Percentiles rank a stretch among this genome's conserved stretches.
Evolutionary conservation across 208 protist species (phyloP).

Genomic region (Trypanosoma melophagium): DNA sequence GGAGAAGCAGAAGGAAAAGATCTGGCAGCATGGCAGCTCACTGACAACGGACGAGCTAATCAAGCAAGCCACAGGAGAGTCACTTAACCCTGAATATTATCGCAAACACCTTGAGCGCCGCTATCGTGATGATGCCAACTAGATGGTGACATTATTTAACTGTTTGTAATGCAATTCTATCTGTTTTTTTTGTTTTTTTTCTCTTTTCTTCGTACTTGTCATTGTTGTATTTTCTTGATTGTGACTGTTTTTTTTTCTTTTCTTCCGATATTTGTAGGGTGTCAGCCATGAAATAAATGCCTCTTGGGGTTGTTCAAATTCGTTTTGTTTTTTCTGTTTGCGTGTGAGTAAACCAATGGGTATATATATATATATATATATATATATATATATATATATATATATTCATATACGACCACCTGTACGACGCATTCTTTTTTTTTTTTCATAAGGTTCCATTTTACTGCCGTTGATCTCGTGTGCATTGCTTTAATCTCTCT

Average conservation of each 20-base stretch:
- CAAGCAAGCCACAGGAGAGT: conserved; percentile 65
- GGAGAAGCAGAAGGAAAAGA: conserved; percentile 32
- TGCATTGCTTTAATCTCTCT: neutral
- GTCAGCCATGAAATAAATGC: neutral
- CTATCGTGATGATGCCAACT: conserved; percentile 49
- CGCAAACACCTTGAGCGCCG: conserved; percentile 74
- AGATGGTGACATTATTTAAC: conserved; percentile 9
- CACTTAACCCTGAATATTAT: conserved; percentile 76
- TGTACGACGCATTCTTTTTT: too few relatives aligned
- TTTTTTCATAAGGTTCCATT: too few relatives aligned
- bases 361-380: too few relatives aligned
- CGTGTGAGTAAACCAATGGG: too few relatives aligned
- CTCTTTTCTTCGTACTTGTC: conserved; percentile 26
- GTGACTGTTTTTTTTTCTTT: conserved; percentile 13
- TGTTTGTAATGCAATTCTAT: conserved; percentile 11
- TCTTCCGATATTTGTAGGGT: conserved; percentile 16
- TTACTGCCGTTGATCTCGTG: too few relatives aligned
- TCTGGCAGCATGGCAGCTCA: conserved; percentile 36
- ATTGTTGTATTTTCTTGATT: neutral
- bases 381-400: too few relatives aligned
- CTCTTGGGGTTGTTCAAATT: neutral
- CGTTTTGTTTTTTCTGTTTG: neutral
- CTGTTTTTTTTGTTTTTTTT: conserved; percentile 28
- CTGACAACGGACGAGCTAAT: conserved; percentile 77
- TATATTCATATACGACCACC: too few relatives aligned